Base-by-base conservation (phyloP, 441 rosid species). In the Gossypium gossypioides region DNA sequence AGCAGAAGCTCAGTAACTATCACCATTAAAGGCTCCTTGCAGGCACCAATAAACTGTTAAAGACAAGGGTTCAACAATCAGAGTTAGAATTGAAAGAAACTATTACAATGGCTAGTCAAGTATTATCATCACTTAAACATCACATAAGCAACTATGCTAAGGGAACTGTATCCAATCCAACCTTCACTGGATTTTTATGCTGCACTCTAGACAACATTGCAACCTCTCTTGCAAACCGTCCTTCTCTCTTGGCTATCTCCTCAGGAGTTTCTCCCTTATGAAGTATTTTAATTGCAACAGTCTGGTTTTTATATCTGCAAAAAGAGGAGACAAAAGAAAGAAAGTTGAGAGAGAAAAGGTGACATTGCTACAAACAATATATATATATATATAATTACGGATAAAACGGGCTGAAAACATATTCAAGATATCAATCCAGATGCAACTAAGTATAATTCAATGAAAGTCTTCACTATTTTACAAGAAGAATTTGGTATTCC, bases 21-120 rank as follows among this genome's bases (percentile, higher is more conserved):
- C 68, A 94, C 98, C 98, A 94, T 94, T 68, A 86, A 84, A 0
- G 96, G 96, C 66, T 90, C 90, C 85, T 88, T 90, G 82, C 96
- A 94, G 72, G 98, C 96, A 73, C 98, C 97, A 52, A 94, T 84
- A 75, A 94, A 94, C 98, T 90, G 90, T n/a, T n/a, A 8, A n/a
- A 5, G 13, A 58, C 1, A 4, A 46, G 15, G 34, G 48, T 58
- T n/a, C 56, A 12, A 6, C 59, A 75, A 1, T 6, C 34, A 32
- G 24, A 64, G 32, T 8, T 12, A 34, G 44, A 34, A 61, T 61
- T 29, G 22, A 6, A 1, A 10, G 4, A 34, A 61, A 34, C 48
- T 61, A 61, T 8, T 15, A n/a, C 25, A 32, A 9, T 4, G 18
- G 18, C 24, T 16, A 34, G 0, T 1, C 24, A 61, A 61, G 13